Percentiles rank a stretch among this genome's conserved stretches.
phyloP scores from a whole-genome alignment of 1,139 yeast species.

The Hansenula lynferdii region DNA sequence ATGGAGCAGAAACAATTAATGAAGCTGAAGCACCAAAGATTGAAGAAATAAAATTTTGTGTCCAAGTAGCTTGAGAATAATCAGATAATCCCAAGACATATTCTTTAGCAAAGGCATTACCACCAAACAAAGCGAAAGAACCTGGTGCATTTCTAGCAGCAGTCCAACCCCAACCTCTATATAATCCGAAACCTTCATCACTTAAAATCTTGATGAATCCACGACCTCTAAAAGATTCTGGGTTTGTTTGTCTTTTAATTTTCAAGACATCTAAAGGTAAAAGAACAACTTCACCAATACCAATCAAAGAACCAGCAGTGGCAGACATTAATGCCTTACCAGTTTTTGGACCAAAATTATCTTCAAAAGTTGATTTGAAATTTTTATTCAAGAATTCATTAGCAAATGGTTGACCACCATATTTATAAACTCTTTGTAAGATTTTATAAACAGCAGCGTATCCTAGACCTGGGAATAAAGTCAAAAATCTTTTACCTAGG shows the following conservation, averaged over 20 bases:
- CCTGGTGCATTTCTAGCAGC: slow-evolving; percentile 99
- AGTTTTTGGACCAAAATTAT: slow-evolving; percentile 82
- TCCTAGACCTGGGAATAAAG: slow-evolving; percentile 98
- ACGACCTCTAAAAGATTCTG: slow-evolving; percentile 96
- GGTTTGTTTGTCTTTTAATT: slow-evolving; percentile 98
- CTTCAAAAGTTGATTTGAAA: slow-evolving; percentile 67
- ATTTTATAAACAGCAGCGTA: slow-evolving; percentile 98
- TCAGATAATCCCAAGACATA: slow-evolving; percentile 83
- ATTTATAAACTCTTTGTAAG: slow-evolving; percentile 95
- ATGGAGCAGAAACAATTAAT: slow-evolving; percentile 93
- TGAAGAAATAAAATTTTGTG: slow-evolving; percentile 93
- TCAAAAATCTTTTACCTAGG: slow-evolving; percentile 63
- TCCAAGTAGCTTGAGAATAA: slow-evolving; percentile 90
- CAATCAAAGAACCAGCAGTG: slow-evolving; percentile 94
- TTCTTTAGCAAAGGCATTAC: slow-evolving; percentile 98
- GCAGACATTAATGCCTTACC: slow-evolving; percentile 97
- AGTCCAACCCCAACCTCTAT: slow-evolving; percentile 99
- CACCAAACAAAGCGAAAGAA: slow-evolving; percentile 95
- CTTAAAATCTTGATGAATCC: slow-evolving; percentile 80
- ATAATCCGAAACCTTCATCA: slow-evolving; percentile 92
- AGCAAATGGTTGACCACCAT: slow-evolving; percentile 99
- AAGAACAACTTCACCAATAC: slow-evolving; percentile 95
- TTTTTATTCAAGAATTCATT: slow-evolving; percentile 83
- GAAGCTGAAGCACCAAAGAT: slow-evolving; percentile 98
- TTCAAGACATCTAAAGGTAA: slow-evolving; percentile 94